phyloP scores from a whole-genome alignment of 2,329 filamentous ascomycete species.

The Gaeumannomyces tritici region DNA sequence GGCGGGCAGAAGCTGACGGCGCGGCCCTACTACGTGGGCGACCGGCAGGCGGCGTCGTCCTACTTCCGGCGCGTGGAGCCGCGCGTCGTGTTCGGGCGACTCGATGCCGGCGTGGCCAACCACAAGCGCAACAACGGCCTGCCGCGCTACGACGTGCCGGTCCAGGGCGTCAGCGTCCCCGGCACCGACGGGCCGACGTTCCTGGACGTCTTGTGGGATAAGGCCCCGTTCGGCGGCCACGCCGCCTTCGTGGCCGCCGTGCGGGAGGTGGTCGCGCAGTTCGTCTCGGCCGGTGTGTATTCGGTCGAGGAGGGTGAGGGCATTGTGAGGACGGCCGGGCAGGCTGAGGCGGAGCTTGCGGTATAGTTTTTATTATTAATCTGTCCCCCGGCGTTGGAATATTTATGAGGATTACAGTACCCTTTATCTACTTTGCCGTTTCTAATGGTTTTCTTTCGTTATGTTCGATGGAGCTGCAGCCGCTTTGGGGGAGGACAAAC shows the following conservation, averaged over 20 bases:
- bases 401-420: too few relatives aligned
- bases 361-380: too few relatives aligned
- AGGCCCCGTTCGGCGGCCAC: slow-evolving; percentile 18
- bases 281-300: slow-evolving; percentile 16
- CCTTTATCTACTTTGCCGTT: too few relatives aligned
- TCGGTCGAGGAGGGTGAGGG: slow-evolving; percentile 12
- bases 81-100: slow-evolving; percentile 16
- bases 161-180: slow-evolving; percentile 16
- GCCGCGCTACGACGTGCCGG: slow-evolving; percentile 19
- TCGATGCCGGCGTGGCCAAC: slow-evolving; percentile 17
- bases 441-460: too few relatives aligned
- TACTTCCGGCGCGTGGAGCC: slow-evolving; percentile 21
- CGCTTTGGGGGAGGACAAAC: too few relatives aligned
- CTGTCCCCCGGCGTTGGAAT: too few relatives aligned
- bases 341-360: slow-evolving; percentile 16
- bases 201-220: slow-evolving; percentile 20
- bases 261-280: slow-evolving; percentile 10
- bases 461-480: too few relatives aligned
- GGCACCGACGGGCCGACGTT: slow-evolving; percentile 21
- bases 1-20: slow-evolving; percentile 10
- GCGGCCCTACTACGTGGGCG: slow-evolving; percentile 20
- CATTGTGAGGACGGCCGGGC: slow-evolving; percentile 14
- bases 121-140: slow-evolving; percentile 19
- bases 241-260: slow-evolving; percentile 15
- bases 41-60: slow-evolving; percentile 17